Base-by-base conservation (phyloP, 805 yeast species). In the Yarrowia sp. region DNA sequence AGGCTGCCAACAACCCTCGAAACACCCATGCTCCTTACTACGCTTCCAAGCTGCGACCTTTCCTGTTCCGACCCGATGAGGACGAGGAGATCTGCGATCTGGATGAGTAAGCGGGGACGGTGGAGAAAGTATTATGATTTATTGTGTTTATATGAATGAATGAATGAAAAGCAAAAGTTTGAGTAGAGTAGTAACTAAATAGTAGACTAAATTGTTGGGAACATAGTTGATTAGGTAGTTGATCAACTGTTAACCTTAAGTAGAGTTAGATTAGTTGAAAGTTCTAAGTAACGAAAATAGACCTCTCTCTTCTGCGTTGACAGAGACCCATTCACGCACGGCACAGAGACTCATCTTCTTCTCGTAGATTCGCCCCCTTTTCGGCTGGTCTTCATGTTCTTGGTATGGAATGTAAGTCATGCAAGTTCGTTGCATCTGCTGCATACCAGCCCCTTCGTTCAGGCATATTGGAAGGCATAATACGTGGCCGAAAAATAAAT, bases 11-110 rank as follows among this genome's bases (percentile, higher is more conserved):
- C 63, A 87, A 16, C 75, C 72, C 74, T 36, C 67, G 72, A 38
- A 76, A 77, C 14, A 81, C 85, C 71, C 86, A 87, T 73, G 89
- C 94, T 12, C 75, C 79, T 7, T 88, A 88, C 76, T 80, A 85
- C 40, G 81, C 75, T 22, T 72, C 70, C 12, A 70, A 72, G 42
- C 74, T 79, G 70, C 72, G 74, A 72, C 82, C 82, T 1, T 76
- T 79, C 72, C 74, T 79, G 32, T 48, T 56, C 59, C 67, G 71
- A 26, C 69, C 70, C 22, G 69, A 59, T 35, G 69, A 63, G 43
- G 71, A 69, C 10, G 71, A 58, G 36, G 71, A 59, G 45, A 69
- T 69, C 42, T 69, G 71, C 15, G 71, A 58, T 35, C 71, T 69
- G 1, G 63, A 50, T 5, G 71, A 69, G 65, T 41, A 59, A 8